Percentiles rank a stretch among this genome's conserved stretches.
Conservation (phyloP, 108 stramenopile species). For the Cyclotella cryptica region DNA sequence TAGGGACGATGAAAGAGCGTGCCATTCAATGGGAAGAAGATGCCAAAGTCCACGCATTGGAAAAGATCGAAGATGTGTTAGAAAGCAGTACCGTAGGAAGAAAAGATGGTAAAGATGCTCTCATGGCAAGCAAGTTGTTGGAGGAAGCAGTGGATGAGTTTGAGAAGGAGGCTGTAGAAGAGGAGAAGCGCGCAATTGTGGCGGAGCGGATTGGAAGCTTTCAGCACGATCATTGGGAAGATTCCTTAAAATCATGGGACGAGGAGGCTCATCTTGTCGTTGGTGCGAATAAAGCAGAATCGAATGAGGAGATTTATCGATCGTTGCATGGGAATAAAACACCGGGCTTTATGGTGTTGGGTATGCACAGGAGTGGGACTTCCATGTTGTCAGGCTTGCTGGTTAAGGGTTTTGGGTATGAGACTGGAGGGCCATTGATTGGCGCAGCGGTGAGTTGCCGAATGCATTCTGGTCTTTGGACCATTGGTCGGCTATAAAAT, state of each 20-base stretch:
- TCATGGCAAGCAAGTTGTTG: slow-evolving; percentile 29
- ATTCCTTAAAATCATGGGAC: slow-evolving; percentile 35
- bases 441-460: slow-evolving; percentile 28
- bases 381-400: slow-evolving; percentile 77
- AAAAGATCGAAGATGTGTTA: slow-evolving; percentile 8
- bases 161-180: slow-evolving; percentile 20
- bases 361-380: slow-evolving; percentile 92
- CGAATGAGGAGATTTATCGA: neutral
- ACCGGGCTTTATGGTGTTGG: slow-evolving; percentile 81
- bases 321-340: slow-evolving; percentile 20
- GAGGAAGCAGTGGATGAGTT: slow-evolving; percentile 33
- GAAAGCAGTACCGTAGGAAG: slow-evolving; percentile 15
- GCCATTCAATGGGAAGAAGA: slow-evolving; percentile 35
- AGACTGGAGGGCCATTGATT: slow-evolving; percentile 75
- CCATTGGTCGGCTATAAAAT: neutral
- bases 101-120: slow-evolving; percentile 30
- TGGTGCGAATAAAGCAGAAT: neutral
- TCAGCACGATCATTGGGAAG: slow-evolving; percentile 26
- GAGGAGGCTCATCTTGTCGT: slow-evolving; percentile 1
- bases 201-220: neutral
- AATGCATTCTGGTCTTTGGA: neutral
- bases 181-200: neutral
- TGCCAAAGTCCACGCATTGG: slow-evolving; percentile 23
- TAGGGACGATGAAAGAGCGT: slow-evolving; percentile 31
- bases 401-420: slow-evolving; percentile 70